These are phyloP conservation scores for Oemleria cerasiformis DNA, from an alignment of 306 rosid genomes.

Conservation along the genomic window DNA sequence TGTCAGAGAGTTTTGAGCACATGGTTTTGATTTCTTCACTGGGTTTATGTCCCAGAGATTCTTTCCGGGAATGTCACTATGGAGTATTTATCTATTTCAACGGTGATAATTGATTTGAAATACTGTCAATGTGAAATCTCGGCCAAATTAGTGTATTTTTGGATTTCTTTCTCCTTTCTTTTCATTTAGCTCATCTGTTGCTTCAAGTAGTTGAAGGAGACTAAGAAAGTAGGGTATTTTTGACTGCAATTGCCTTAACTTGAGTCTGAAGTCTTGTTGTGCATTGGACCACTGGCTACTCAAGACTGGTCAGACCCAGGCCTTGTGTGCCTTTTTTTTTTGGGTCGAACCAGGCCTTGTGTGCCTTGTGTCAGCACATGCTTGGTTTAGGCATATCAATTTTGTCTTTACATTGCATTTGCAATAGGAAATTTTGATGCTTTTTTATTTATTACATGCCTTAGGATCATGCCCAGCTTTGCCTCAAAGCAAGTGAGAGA, in stretches of 20 bases:
- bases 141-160: neutral
- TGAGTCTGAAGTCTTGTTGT: neutral
- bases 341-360: neutral
- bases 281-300: neutral
- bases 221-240: neutral
- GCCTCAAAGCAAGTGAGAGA: too few species aligned
- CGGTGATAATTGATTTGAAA: too few species aligned
- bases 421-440: neutral
- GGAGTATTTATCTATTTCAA: too few species aligned
- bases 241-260: neutral
- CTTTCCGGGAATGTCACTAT: neutral
- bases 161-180: too few species aligned
- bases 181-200: neutral
- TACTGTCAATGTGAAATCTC: too few species aligned
- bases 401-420: neutral
- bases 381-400: neutral
- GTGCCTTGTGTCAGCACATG: neutral
- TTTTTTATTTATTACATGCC: neutral
- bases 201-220: neutral
- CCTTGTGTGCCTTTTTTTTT: neutral
- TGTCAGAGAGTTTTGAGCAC: slow-evolving; percentile 17
- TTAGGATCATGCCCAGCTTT: too few species aligned
- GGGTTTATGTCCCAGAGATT: slow-evolving; percentile 1
- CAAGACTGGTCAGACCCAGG: neutral
- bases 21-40: slow-evolving; percentile 10